phyloP scores from a whole-genome alignment of 139 green algal species.

The Closterium sp. region DNA sequence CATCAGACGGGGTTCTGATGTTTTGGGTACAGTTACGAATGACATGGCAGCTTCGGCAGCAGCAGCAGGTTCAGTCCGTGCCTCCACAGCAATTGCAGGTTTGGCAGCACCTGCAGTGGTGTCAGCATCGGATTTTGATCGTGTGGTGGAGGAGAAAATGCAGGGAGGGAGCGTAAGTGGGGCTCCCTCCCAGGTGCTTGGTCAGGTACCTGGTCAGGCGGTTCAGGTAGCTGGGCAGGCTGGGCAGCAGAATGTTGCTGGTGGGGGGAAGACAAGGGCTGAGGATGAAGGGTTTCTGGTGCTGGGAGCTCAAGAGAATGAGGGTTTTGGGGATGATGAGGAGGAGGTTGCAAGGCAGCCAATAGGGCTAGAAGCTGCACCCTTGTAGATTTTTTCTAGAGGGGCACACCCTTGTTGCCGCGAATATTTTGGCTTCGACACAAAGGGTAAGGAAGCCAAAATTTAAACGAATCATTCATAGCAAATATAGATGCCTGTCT shows the following conservation, averaged over 20 bases:
- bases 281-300: neutral
- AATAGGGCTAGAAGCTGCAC: neutral
- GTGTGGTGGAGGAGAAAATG: neutral
- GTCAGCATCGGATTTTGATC: neutral
- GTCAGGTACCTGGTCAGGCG: neutral
- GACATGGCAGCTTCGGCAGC: no score
- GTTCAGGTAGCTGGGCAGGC: neutral
- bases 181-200: neutral
- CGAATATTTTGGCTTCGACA: no score
- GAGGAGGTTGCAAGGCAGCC: neutral
- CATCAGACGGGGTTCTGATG: no score
- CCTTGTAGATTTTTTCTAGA: neutral
- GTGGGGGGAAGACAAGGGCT: neutral
- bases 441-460: no score
- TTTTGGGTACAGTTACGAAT: no score
- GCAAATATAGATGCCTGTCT: no score
- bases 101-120: neutral
- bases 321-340: neutral
- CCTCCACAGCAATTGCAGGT: neutral
- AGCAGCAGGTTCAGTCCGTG: no score
- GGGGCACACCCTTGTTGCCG: no score
- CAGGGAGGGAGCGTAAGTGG: neutral
- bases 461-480: no score
- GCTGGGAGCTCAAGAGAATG: neutral
- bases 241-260: neutral